phyloP scores from a whole-genome alignment of 2,329 filamentous ascomycete species.

The Ophiostoma pallidulum region DNA sequence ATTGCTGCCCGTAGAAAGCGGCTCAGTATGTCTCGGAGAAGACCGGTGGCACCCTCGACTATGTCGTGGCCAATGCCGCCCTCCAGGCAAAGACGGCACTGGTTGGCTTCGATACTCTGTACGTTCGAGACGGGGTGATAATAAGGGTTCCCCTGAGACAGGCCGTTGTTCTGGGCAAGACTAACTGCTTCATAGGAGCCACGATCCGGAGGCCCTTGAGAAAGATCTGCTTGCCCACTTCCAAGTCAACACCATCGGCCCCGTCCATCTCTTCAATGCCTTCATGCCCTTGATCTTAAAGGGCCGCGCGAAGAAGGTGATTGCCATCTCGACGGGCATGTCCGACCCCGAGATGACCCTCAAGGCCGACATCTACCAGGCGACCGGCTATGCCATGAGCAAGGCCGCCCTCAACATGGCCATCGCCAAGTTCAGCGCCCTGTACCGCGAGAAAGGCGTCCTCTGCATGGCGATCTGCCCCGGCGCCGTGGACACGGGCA shows the following conservation, averaged over 20 bases:
- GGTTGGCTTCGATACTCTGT: slow-evolving; percentile 13
- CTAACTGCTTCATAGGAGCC: slow-evolving; percentile 18
- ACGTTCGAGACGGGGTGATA: not conserved
- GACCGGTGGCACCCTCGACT: slow-evolving; percentile 35
- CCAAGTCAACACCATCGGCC: slow-evolving; percentile 40
- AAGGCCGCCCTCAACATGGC: slow-evolving; percentile 44
- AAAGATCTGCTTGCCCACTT: slow-evolving; percentile 26
- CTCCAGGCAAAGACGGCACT: slow-evolving; percentile 19
- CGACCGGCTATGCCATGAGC: slow-evolving; percentile 34
- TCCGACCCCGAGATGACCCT: slow-evolving; percentile 34
- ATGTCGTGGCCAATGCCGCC: slow-evolving; percentile 42
- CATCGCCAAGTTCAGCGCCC: slow-evolving; percentile 42
- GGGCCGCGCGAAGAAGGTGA: slow-evolving; percentile 44
- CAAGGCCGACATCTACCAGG: slow-evolving; percentile 27
- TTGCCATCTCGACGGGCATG: slow-evolving; percentile 38
- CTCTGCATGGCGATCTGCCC: slow-evolving; percentile 43
- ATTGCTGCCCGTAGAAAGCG: slow-evolving; percentile 16
- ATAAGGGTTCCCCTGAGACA: no score
- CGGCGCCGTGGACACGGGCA: slow-evolving; percentile 38
- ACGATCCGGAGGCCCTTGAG: slow-evolving; percentile 26
- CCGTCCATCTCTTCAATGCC: slow-evolving; percentile 42
- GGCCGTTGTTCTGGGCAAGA: no score
- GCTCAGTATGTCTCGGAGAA: slow-evolving; percentile 22
- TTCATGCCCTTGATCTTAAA: slow-evolving; percentile 44
- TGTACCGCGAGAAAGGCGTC: slow-evolving; percentile 40